Evolutionary conservation across 148 eudicot species (phyloP), one percentile per base, ranked within the genome.

Genomic region (Camellia japonica): DNA sequence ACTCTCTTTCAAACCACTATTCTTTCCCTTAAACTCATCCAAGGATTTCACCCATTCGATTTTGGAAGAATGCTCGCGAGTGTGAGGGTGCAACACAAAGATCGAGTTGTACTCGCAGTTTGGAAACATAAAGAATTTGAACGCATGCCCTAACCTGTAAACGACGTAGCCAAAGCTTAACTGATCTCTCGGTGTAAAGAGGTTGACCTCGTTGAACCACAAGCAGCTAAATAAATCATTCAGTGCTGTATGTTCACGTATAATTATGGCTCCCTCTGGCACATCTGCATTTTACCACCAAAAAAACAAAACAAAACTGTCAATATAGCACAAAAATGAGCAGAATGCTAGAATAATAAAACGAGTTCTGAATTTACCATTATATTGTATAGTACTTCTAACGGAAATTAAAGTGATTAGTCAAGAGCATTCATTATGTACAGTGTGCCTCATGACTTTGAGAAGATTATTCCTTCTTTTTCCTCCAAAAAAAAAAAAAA

Each of bases 171-270:
- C 99, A 77, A 97, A 97, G 84, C 99, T 97, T 76, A 97, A 88
- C 83, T 97, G 98, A 77, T 97, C 99, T 84, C 99, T 90, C 38
- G 99, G 99, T 8, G 99, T 97, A 79, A 94, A 90, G 74, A 92
- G 95, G 76, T 97, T 80, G 60, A 97, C 99, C 90, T 97, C 99
- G 30, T 94, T 97, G 93, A 97, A 97, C 98, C 99, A 97, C 81
- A 97, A 87, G 88, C 98, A 94, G 88, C 99, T 94, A 83, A 94
- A 91, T 61, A 97, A 83, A 73, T 97, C 90, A 70, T 84, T 97
- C 80, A 94, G 43, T n/a, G 94, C 86, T 0, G 97, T 92, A 80
- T 97, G 98, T 86, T 97, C 95, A 9, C 97, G 89, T 58, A 94
- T 88, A 59, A 97, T 97, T 65, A 97, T 83, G 41, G 99, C 99